These are phyloP conservation scores for Cryphonectria radicalis DNA, from an alignment of 2,329 filamentous ascomycete species.

Conservation along the genomic window DNA sequence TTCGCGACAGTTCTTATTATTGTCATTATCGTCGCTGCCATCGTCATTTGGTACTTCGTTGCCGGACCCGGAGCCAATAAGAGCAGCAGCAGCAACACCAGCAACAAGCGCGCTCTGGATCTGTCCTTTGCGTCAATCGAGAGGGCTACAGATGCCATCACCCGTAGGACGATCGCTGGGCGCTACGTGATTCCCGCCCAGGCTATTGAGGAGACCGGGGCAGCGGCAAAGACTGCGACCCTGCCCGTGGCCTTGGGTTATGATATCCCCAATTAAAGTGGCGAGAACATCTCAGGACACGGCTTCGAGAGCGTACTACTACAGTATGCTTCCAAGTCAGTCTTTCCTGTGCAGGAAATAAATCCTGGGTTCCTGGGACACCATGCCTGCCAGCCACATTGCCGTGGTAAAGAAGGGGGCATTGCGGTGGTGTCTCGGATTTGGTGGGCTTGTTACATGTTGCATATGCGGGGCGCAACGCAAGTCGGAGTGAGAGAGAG, in stretches of 20 bases:
- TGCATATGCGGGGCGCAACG: background rate
- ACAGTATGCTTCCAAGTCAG: background rate
- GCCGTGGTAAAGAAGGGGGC: background rate
- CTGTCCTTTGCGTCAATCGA: conserved; percentile 25
- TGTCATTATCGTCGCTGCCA: conserved; percentile 54
- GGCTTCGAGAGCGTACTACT: too few relatives aligned
- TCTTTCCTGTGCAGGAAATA: background rate
- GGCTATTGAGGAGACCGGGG: background rate
- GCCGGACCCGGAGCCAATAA: conserved; percentile 36
- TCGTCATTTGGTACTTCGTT: conserved; percentile 54
- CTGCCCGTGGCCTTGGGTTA: conserved; percentile 14
- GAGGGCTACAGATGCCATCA: conserved; percentile 20
- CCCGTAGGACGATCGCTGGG: conserved; percentile 28
- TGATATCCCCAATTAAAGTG: conserved; percentile 7
- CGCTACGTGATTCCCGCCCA: conserved; percentile 20
- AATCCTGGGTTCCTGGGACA: background rate
- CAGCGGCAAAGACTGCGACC: conserved; percentile 2
- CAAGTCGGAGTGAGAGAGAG: background rate
- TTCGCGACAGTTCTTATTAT: conserved; percentile 55
- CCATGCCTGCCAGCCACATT: background rate
- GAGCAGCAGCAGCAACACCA: conserved; percentile 39
- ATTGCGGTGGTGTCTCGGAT: background rate
- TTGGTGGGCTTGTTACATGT: background rate
- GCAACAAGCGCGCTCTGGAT: conserved; percentile 32
- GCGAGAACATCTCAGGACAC: background rate